A percentile compares a stretch with the other conserved stretches of the same genome.
These are phyloP conservation scores for Penicillium alfredii DNA, from an alignment of 495 filamentous ascomycete genomes.

Conservation along the genomic window DNA sequence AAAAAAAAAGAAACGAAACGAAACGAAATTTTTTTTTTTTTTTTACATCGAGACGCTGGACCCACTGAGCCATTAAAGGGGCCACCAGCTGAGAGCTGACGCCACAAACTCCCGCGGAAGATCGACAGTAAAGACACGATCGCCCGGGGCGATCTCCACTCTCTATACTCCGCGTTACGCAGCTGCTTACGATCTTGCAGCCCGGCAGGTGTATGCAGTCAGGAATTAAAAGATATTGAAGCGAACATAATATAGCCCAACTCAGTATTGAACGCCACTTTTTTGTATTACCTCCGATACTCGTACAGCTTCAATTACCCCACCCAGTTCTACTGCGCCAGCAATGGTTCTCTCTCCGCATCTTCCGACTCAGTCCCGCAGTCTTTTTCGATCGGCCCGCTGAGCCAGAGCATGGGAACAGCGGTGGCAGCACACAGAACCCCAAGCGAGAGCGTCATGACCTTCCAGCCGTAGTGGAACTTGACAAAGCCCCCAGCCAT, in stretches of 20 bases:
- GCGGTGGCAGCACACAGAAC: constrained; percentile 16
- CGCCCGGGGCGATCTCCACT: not conserved
- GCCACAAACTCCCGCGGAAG: no score
- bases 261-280: constrained; percentile 1
- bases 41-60: no score
- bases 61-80: not conserved
- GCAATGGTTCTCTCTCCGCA: constrained; percentile 6
- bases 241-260: no score
- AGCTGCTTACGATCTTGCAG: no score
- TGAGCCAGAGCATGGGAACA: constrained; percentile 17
- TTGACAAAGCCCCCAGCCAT: constrained; percentile 15
- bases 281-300: no score
- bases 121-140: not conserved
- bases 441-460: constrained; percentile 18
- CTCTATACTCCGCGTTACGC: not conserved
- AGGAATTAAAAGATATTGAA: no score
- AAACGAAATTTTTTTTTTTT: no score
- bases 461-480: constrained; percentile 11
- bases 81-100: not conserved
- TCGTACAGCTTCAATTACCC: not conserved
- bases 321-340: no score
- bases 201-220: no score
- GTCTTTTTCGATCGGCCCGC: constrained; percentile 2
- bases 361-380: constrained; percentile 6
- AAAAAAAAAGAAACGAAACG: no score